These are phyloP conservation scores for Ceratobasidium sp. DNA, from an alignment of 1,284 basidiomycete species.

Conservation along the genomic window DNA sequence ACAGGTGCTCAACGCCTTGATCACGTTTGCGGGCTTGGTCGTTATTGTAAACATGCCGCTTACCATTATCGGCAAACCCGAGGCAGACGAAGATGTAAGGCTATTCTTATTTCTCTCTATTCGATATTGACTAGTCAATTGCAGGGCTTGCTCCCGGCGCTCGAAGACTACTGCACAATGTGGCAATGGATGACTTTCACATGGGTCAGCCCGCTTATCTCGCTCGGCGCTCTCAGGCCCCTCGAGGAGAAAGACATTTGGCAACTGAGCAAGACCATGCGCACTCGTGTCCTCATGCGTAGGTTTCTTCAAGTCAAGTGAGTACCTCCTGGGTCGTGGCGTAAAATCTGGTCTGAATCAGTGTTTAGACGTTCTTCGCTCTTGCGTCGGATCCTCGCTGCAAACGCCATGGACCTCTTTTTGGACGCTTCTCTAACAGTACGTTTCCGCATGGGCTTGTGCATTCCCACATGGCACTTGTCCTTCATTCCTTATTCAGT, in stretches of 20 bases:
- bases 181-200: constrained; percentile 48
- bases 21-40: constrained; percentile 17
- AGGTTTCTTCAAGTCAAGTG: constrained; percentile 45
- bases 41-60: constrained; percentile 44
- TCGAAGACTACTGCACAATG: constrained; percentile 45
- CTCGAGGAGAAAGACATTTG: constrained; percentile 48
- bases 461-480: constrained; percentile 23
- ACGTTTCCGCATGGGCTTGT: constrained; percentile 11
- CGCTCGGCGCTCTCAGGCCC: constrained; percentile 29
- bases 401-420: constrained; percentile 48
- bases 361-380: constrained; percentile 40
- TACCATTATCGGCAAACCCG: constrained; percentile 13
- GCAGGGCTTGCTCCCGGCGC: constrained; percentile 36
- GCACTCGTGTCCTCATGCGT: constrained; percentile 41
- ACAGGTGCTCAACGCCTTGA: constrained; percentile 29
- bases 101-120: neutral
- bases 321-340: neutral
- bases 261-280: constrained; percentile 44
- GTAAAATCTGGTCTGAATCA: neutral
- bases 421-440: constrained; percentile 43
- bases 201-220: constrained; percentile 46
- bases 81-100: constrained; percentile 38
- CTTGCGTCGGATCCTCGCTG: constrained; percentile 41
- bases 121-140: neutral
- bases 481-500: neutral